Conservation (phyloP, 805 yeast species). For the Candida dajiaensis region DNA sequence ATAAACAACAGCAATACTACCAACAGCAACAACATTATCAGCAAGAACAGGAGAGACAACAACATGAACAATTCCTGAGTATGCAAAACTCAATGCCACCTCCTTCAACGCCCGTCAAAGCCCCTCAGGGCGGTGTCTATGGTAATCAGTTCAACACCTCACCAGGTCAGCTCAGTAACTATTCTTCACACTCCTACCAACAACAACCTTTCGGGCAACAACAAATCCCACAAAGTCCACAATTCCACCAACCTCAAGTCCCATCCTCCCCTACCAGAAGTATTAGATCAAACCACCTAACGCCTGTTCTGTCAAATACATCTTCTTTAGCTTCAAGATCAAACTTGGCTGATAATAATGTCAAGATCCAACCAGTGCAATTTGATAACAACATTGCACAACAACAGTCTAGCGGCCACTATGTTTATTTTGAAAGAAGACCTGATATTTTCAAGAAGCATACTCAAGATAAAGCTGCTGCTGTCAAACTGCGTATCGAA, state of each 20-base stretch:
- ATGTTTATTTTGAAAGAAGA: constrained; percentile 25
- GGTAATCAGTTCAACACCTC: constrained; percentile 15
- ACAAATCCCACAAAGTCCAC: constrained; percentile 23
- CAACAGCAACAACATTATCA: constrained; percentile 26
- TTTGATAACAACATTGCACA: not conserved
- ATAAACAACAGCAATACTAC: constrained; percentile 26
- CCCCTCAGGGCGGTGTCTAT: constrained; percentile 15
- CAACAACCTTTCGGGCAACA: constrained; percentile 10
- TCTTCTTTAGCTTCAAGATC: constrained; percentile 19
- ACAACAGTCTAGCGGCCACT: constrained; percentile 10
- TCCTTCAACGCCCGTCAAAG: constrained; percentile 18
- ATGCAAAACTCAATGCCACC: constrained; percentile 26
- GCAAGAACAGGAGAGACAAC: constrained; percentile 22
- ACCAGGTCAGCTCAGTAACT: constrained; percentile 20
- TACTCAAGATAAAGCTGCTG: constrained; percentile 26
- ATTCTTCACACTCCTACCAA: constrained; percentile 7
- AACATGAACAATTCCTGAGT: constrained; percentile 17
- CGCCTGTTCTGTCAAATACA: constrained; percentile 21
- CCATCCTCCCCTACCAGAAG: constrained; percentile 29
- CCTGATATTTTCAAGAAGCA: constrained; percentile 25
- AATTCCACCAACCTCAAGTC: constrained; percentile 24
- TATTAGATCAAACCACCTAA: constrained; percentile 22
- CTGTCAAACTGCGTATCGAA: constrained; percentile 73
- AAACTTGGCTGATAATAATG: constrained; percentile 6
- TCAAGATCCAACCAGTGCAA: constrained; percentile 17